Conservation (phyloP, 192 early-diverging fungal genomes). For the Gryganskiella cystojenkinii region DNA sequence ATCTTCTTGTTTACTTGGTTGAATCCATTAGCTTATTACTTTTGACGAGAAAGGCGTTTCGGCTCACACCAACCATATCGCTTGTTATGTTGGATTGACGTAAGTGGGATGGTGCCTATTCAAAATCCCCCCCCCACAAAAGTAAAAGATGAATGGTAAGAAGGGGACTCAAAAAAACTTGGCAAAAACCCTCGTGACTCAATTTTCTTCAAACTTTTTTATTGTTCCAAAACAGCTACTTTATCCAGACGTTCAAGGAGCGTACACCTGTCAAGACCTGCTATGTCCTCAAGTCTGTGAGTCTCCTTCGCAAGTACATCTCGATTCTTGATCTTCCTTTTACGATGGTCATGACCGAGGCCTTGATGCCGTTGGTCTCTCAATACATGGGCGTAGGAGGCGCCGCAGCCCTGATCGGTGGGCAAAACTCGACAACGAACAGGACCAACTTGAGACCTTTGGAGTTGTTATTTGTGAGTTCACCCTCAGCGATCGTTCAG, state of each 20-base stretch:
- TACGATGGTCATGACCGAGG: slow-evolving; percentile 66
- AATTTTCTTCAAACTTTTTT: slow-evolving; percentile 4
- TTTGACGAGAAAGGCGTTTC: slow-evolving; percentile 92
- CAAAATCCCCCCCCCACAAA: too few relatives aligned
- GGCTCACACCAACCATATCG: slow-evolving; percentile 91
- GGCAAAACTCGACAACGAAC: slow-evolving; percentile 15
- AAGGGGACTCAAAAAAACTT: too few relatives aligned
- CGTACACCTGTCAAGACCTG: slow-evolving; percentile 61
- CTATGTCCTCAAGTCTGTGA: slow-evolving; percentile 60
- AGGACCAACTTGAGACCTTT: slow-evolving; percentile 7
- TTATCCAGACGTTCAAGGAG: slow-evolving; percentile 41
- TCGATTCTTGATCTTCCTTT: slow-evolving; percentile 42
- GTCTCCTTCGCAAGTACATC: slow-evolving; percentile 54
- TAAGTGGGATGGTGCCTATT: too few relatives aligned
- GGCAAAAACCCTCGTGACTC: background rate
- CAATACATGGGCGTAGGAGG: slow-evolving; percentile 69
- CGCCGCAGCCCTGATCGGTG: slow-evolving; percentile 42
- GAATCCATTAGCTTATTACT: slow-evolving; percentile 79
- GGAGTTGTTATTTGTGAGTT: slow-evolving; percentile 69
- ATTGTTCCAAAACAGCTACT: slow-evolving; percentile 17
- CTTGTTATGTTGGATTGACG: slow-evolving; percentile 78
- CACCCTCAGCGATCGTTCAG: slow-evolving; percentile 62
- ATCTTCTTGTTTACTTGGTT: background rate
- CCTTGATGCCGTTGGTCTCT: slow-evolving; percentile 65
- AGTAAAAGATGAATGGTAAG: too few relatives aligned